Conservation (phyloP, 2,329 filamentous ascomycete species). For the Alternaria rosae region DNA sequence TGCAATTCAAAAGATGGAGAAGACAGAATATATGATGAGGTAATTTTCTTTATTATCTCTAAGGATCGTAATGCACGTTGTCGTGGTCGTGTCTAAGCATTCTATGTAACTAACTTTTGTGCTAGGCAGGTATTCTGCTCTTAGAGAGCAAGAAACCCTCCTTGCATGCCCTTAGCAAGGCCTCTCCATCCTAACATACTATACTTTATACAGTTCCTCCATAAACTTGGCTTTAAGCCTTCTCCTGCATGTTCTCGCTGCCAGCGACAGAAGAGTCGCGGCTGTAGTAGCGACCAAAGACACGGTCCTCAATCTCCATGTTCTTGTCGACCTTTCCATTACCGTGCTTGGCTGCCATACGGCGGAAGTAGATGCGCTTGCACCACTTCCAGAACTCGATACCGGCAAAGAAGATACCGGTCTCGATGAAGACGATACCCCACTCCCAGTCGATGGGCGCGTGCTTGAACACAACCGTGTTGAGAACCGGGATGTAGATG, state of each 20-base stretch:
- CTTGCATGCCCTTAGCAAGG: neutral
- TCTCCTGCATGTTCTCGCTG: slow-evolving; percentile 2
- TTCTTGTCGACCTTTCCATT: slow-evolving; percentile 19
- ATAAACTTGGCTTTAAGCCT: neutral
- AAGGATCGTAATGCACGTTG: neutral
- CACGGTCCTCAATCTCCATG: slow-evolving; percentile 27
- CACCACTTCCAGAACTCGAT: slow-evolving; percentile 72
- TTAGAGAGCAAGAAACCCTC: neutral
- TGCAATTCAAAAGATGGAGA: neutral
- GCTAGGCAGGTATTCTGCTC: neutral
- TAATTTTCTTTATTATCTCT: neutral
- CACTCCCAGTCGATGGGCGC: slow-evolving; percentile 73
- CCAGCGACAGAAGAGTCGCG: neutral
- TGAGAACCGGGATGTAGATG: slow-evolving; percentile 72
- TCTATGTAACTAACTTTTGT: slow-evolving; percentile 6
- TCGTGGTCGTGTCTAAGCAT: neutral
- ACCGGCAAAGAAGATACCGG: slow-evolving; percentile 68
- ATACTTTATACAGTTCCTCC: neutral
- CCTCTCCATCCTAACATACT: neutral
- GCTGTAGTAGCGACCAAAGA: slow-evolving; percentile 27
- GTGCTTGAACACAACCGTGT: slow-evolving; percentile 71
- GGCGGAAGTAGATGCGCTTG: slow-evolving; percentile 61
- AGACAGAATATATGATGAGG: neutral
- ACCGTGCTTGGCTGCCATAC: slow-evolving; percentile 20
- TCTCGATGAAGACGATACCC: slow-evolving; percentile 70